Base-by-base conservation (phyloP, 2,329 filamentous ascomycete species). In the Anthostomella pinea region DNA sequence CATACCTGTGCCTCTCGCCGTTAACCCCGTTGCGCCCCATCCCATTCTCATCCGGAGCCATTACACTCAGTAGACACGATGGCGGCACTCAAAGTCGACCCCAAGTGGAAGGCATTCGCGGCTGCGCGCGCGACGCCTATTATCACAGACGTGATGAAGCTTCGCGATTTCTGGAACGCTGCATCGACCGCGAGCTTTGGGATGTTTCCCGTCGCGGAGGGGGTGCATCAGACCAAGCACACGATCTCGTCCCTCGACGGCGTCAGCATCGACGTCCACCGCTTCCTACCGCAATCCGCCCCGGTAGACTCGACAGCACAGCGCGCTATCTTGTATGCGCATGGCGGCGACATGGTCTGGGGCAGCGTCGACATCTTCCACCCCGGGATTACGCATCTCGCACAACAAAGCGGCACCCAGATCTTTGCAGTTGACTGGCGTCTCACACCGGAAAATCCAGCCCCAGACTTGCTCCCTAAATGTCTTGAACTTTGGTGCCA, bases 371-470 rank as follows among this genome's bases (percentile, higher is more conserved):
- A 50, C 22, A 19, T 47, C 11, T 41, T 39, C 38, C 35, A 36
- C 9, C n/a, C 22, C 8, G 11, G 21, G 10, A 41, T 49, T 24
- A 33, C 45, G 3, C 23, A 39, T 16, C 21, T 50, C 3, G 51
- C 48, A 5, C 8, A 49, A n/a, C 24, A 13, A 15, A 48, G 34
- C 15, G 30, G 24, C 3, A 33, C 43, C 3, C 52, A 53, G 22
- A 38, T 54, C 15, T 56, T 56, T 35, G 48, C 68, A 38, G 65
- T 72, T 4, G 65, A 69, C 30, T 75, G 75, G 45, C 58, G 70
- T 1, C 59, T 75, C 6, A 69, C 66, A 3, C 71, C 71, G 1
- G 70, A 75, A 39, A 54, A 70, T 39, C 60, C 59, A n/a, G 72
- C 68, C 36, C 70, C 70, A 0, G 56, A 27, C 25, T 15, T 27